phyloP scores from a whole-genome alignment of 192 early-diverging fungal genomes.

The Gamsiella multidivaricata region DNA sequence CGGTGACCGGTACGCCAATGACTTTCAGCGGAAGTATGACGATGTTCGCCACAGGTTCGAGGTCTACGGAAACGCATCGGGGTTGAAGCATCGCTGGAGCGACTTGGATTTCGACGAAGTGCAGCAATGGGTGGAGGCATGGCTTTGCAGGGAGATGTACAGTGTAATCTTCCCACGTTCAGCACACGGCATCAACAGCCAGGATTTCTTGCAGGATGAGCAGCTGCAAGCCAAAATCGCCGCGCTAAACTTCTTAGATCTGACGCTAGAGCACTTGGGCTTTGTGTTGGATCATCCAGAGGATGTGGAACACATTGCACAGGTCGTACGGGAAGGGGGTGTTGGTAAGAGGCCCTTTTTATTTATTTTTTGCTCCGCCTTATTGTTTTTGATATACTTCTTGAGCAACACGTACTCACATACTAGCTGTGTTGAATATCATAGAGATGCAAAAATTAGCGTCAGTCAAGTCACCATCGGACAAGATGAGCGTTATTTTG shows the following conservation, averaged over 20 bases:
- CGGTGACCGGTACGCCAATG: slow-evolving; percentile 35
- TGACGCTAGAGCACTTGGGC: slow-evolving; percentile 70
- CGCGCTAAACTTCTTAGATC: slow-evolving; percentile 71
- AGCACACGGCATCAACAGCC: slow-evolving; percentile 38
- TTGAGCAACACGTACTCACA: background rate
- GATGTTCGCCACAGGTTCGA: slow-evolving; percentile 38
- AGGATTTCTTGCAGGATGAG: slow-evolving; percentile 71
- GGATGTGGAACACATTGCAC: slow-evolving; percentile 54
- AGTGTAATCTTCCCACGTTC: slow-evolving; percentile 47
- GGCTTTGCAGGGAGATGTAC: slow-evolving; percentile 60
- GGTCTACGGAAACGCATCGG: slow-evolving; percentile 36
- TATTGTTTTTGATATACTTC: too few relatives aligned
- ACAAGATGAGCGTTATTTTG: slow-evolving; percentile 57
- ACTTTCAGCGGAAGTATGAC: slow-evolving; percentile 48
- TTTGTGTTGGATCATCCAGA: slow-evolving; percentile 55
- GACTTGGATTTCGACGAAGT: slow-evolving; percentile 44
- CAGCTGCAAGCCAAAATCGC: slow-evolving; percentile 73
- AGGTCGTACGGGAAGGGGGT: slow-evolving; percentile 54
- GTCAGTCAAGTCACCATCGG: slow-evolving; percentile 49
- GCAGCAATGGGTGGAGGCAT: slow-evolving; percentile 57
- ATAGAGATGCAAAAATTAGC: slow-evolving; percentile 58
- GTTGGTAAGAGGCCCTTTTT: slow-evolving; percentile 12
- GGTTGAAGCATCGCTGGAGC: slow-evolving; percentile 36
- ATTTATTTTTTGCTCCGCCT: background rate
- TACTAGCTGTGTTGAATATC: background rate